Evolutionary conservation across 306 rosid genomes (phyloP), one percentile per base, ranked within the genome.

Genomic region (Trichosanthes truncata): DNA sequence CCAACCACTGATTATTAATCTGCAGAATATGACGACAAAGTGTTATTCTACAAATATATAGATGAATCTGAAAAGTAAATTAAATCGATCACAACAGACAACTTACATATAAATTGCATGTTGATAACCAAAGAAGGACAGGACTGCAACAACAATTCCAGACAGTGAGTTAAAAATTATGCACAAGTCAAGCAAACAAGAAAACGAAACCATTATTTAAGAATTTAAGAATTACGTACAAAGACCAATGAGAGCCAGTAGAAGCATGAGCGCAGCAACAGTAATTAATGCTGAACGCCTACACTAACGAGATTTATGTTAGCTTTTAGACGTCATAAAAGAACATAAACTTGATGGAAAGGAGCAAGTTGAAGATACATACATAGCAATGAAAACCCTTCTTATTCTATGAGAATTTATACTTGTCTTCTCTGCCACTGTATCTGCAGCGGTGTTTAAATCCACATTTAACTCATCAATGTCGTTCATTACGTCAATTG

Each of bases 1-100:
- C 99, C 99, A 95, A 80, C 99, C 99, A 79, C 94, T 87, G 73
- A 93, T 25, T 72, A 95, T 88, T 82, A 95, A 95, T 88, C 99
- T 95, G 94, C 85, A 91, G 83, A 81, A 83, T 13, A 73, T 56
- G 73, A 78, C n/a, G 29, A 77, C 40, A 43, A 41, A 57, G 33
- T 87, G 84, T 82, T 75, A 86, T 21, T 62, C 38, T 5, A 68
- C 73, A 74, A 72, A 38, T 80, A n/a, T 35, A 75, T 73, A 72
- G 11, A 20, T 10, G 48, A 29, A 67, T 29, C 48, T 20, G 62
- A 48, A 63, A 36, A 49, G 60, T 51, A 49, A 41, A 11, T 61
- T 75, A 18, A 6, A 36, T 48, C 36, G 29, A 29, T 31, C 66
- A 12, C 17, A 84, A 56, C 26, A 66, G 41, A 29, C 18, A 76